Evolutionary conservation across 108 stramenopile species (phyloP).

Genomic region (Cyclotella sp.): DNA sequence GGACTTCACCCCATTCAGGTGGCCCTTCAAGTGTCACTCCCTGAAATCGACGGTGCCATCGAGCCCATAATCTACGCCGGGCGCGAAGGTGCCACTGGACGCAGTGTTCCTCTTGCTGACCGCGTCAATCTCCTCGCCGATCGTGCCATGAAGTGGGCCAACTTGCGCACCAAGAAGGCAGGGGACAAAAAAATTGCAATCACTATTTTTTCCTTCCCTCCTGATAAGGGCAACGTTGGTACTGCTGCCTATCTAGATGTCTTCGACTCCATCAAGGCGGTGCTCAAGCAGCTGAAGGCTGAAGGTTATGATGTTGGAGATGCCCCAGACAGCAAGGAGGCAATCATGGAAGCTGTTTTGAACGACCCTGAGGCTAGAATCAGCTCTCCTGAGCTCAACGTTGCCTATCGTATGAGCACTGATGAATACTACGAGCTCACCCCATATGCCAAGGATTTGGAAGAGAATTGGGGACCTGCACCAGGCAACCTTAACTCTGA

Average conservation of each 20-base stretch:
- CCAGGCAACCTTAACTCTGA: constrained; percentile 98
- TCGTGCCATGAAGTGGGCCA: constrained; percentile 92
- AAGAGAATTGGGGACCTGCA: constrained; percentile 98
- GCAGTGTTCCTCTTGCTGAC: constrained; percentile 93
- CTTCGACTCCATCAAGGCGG: constrained; percentile 96
- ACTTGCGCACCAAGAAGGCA: constrained; percentile 83
- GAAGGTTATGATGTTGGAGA: constrained; percentile 95
- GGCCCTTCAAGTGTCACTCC: constrained; percentile 95
- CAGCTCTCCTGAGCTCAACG: constrained; percentile 94
- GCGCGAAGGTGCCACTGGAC: constrained; percentile 96
- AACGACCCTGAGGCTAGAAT: constrained; percentile 96
- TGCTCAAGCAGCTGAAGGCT: constrained; percentile 83
- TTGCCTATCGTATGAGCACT: constrained; percentile 95
- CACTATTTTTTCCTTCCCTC: constrained; percentile 97
- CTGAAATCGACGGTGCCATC: constrained; percentile 97
- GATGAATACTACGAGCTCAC: constrained; percentile 95
- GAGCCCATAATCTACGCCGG: constrained; percentile 97
- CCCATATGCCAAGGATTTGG: constrained; percentile 92
- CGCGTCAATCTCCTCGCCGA: constrained; percentile 95
- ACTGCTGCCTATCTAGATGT: constrained; percentile 98
- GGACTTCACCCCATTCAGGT: constrained; percentile 97
- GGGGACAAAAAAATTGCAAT: constrained; percentile 96
- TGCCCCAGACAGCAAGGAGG: constrained; percentile 80
- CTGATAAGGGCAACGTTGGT: constrained; percentile 98
- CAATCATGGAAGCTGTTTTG: constrained; percentile 87